A percentile compares a stretch with the other conserved stretches of the same genome.
Evolutionary conservation across 75 land plant species (phyloP).

Genomic region (Adiantum capillusveneris): DNA sequence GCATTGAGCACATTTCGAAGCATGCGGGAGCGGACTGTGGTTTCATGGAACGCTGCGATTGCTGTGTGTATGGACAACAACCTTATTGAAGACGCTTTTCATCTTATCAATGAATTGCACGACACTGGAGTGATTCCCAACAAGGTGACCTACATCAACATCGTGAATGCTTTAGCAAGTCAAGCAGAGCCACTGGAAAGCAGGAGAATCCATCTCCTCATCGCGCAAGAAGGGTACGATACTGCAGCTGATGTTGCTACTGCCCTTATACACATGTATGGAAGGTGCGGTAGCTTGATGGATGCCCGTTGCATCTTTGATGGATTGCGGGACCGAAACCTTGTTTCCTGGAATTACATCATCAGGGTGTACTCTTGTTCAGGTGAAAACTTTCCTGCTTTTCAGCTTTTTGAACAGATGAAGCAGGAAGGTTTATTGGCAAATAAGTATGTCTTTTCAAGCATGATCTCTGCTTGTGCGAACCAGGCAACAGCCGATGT

Average conservation of each 20-base stretch:
- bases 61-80: conserved; percentile 54
- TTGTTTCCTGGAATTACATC: conserved; percentile 47
- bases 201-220: conserved; percentile 10
- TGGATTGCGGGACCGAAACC: conserved; percentile 44
- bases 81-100: conserved; percentile 32
- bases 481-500: conserved; percentile 24
- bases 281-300: conserved; percentile 31
- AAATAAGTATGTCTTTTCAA: conserved; percentile 34
- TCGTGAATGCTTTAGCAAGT: conserved; percentile 13
- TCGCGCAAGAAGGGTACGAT: conserved; percentile 21
- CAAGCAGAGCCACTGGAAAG: conserved; percentile 2
- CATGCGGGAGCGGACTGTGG: conserved; percentile 45
- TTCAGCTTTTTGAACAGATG: conserved; percentile 40
- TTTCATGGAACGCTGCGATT: conserved; percentile 58
- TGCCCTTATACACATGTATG: conserved; percentile 40
- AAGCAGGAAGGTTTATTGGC: conserved; percentile 29
- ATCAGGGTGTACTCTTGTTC: conserved; percentile 44
- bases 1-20: conserved; percentile 33
- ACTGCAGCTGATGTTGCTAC: conserved; percentile 16
- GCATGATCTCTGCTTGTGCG: conserved; percentile 38
- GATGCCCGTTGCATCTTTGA: conserved; percentile 54
- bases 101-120: conserved; percentile 40
- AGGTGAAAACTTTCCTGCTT: conserved; percentile 26
- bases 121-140: conserved; percentile 22
- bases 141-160: conserved; percentile 22